Base-by-base conservation (phyloP, 106 monocot genomes). In the Dioscorea dumetorum region DNA sequence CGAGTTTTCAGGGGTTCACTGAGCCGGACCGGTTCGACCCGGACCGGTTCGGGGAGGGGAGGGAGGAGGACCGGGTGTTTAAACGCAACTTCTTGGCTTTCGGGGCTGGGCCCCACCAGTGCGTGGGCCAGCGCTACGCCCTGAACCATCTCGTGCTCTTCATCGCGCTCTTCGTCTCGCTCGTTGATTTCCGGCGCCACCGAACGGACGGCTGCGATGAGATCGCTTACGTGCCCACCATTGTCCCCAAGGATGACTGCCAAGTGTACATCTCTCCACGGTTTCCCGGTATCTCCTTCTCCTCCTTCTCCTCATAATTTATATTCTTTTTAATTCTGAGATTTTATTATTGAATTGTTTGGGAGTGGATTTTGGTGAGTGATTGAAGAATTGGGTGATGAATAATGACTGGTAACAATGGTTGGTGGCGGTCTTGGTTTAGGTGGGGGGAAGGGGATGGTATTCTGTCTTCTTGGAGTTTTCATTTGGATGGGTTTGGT, bases 71-170 rank as follows among this genome's bases (percentile, higher is more conserved):
- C 70, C 81, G 79, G 28, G 21, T 84, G 11, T 81, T 73, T 75
- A 91, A 77, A 86, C 60, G 86, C 22, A 79, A 88, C 71, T 97
- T 74, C 78, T 63, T 97, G 24, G 84, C 88, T 17, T 97, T 97
- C 78, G 95, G 95, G 3, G 88, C 95, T 4, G 95, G 95, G 60
- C 67, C 91, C 20, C 95, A 97, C 80, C 88, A 91, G 76, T 97
- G 95, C 70, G 88, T 84, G 19, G 95, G 95, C 5, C 95, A 97
- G 74, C 63, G 88, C 12, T 97, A 97, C 73, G 95, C 95, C 34
- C 63, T 97, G 34, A 91, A 87, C 64, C 95, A 97, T 54, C 82
- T 97, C 22, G 70, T 89, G 0, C 70, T 97, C 28, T 97, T 97
- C 78, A 78, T 97, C 32, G 81, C 95, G 12, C 57, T 89, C 22